Base-by-base conservation (phyloP, 2,329 filamentous ascomycete genomes). In the Onygenales sp. region DNA sequence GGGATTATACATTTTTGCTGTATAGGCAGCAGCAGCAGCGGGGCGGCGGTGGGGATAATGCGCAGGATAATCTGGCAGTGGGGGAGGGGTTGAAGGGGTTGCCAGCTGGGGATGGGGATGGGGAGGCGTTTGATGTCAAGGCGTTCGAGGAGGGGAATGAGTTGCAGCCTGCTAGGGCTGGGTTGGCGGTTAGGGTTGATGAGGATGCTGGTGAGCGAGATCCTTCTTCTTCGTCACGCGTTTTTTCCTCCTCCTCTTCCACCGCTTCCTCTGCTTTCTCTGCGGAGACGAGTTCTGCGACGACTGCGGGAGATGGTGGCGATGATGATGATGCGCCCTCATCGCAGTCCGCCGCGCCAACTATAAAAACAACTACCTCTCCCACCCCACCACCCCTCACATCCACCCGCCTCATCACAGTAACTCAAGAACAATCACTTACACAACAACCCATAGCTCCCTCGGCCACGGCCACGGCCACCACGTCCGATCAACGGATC, bases 1-100 rank as follows among this genome's bases (percentile, higher is more conserved):
- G 53, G 39, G 33, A 57, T 14, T 55, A 51, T 37, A 42, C 55
- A n/a, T 57, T 57, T 43, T 39, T 57, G 31, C 44, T 57, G 31
- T 57, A 54, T 34, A 27, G 39, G 11, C 54, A 52, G 21, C 43
- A 40, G 10, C 43, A 37, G 11, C 48, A 49, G 10, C 27, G 10
- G 11, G n/a, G 21, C 21, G 21, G 21, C 21, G 21, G 21, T 3
- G 21, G 3, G 21, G 21, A 14, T 17, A 11, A 49, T 53, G 46
- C 39, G 27, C 8, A 34, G 50, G 4, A 17, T 53, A 27, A 27
- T 27, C 21, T 27, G 21, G 21, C 21, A 1, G 21, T 27, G 21
- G 21, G 17, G 36, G 13, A 17, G 13, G 27, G 21, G 31, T 13
- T 51, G 6, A 43, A 14, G 11, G 49, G 7, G 5, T 21, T 43